Base-by-base conservation (phyloP, 352 stramenopile species). In the Elongisporangium anandrum region DNA sequence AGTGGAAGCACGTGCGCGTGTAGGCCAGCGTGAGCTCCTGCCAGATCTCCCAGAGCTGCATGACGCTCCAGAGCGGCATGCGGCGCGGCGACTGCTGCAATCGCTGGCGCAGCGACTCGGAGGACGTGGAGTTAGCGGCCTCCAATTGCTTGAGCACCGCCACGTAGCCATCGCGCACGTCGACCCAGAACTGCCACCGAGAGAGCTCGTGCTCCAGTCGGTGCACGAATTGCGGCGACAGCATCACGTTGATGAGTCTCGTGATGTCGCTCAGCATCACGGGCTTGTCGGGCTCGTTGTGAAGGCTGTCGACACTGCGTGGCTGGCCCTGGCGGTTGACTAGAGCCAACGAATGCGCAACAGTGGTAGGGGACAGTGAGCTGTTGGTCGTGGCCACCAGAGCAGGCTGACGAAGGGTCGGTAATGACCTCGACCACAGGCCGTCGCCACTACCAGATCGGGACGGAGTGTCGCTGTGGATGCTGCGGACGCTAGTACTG, bases 41-140 rank as follows among this genome's bases (percentile, higher is more conserved):
- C 69, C 72, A 81, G 58, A 81, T 81, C 52, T 77, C 72, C 72
- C 72, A 81, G 13, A 81, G 63, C 49, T 81, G 72, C 69, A 78
- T 76, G 19, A 54, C 69, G 53, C 64, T 79, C 72, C 72, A 81
- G 29, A 41, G 29, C 29, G 29, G 29, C 29, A 8, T 41, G 9
- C 15, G 19, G 48, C 21, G 48, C 48, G 19, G 21, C 21, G 19
- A 21, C 7, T 52, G 29, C 9, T 41, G 29, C 29, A 41, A 41
- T 41, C 29, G 29, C 1, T 41, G 29, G 29, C 29, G 29, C 29
- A 41, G 9, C 52, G 77, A 73, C 34, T 75, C 76, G 56, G 49
- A 54, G 3, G 49, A 29, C 5, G 29, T 41, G 29, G 29, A 15
- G 9, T 15, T 15, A 8, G 29, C 29, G 29, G 9, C 9, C 5